Evolutionary conservation across 306 rosid species (phyloP), one percentile per base, ranked within the genome.

Genomic region (Chamaecrista fasciculata): DNA sequence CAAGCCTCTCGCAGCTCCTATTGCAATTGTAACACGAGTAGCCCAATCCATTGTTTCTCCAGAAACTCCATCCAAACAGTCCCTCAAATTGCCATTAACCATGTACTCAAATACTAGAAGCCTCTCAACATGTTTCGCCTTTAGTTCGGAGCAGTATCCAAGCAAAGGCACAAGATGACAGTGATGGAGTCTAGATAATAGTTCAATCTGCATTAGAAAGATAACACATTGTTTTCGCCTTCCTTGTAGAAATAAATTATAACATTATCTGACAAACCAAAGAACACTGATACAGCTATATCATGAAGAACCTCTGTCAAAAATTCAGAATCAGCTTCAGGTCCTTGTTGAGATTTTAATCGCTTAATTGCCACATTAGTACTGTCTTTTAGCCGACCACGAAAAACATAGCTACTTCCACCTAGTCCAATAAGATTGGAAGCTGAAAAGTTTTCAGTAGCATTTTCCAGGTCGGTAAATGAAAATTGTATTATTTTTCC

Each of bases 1-100:
- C 87, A 95, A 84, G 59, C 96, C 99, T 64, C 91, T 88, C 25
- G 99, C 99, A 70, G 99, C 91, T 78, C 99, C 99, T 36, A 87
- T 81, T 52, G 99, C 97, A 76, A 89, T 81, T 53, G 71, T 74
- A 53, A 95, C 96, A 43, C 97, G 92, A 76, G 92, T 78, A 69
- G 79, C 55, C 97, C 97, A 95, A 80, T 84, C 91, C 79, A 91
- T 36, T 43, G 61, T 69, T 70, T 84, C 83, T 56, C 87, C 94
- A 16, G 75, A 76, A 61, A 78, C 70, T n/a, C 86, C 89, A 72
- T 94, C 97, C 84, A 95, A 80, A 70, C 86, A 85, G 21, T 95
- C 96, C 79, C 99, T 89, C 57, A 95, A 86, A 84, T 81, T 95
- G 36, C 99, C 99, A 26, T 91, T 94, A 65, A 70, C 50, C 91